Base-by-base conservation (phyloP, 2,329 filamentous ascomycete species). In the Calonectria fujianensis region DNA sequence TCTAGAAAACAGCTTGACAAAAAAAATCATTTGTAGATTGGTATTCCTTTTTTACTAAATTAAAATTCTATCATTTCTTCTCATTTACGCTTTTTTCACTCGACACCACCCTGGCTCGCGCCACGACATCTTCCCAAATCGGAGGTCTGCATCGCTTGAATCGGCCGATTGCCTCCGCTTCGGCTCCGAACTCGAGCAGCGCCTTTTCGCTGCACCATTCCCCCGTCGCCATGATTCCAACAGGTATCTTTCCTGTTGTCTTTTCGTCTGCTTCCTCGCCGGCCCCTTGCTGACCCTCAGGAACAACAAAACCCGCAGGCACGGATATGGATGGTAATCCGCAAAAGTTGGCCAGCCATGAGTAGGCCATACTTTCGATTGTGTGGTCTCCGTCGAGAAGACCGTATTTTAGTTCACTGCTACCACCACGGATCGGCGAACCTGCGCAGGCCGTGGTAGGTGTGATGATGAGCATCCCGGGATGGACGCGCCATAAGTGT, bases 381-480 rank as follows among this genome's bases (percentile, higher is more conserved):
- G 88, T 90, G 18, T 81, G 82, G 72, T 88, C 86, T 13, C 87
- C 88, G 66, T 90, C 88, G 29, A 67, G 51, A n/a, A 72, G 54
- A 16, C 68, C 68, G 29, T 63, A 48, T 24, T 70, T 31, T 24
- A 70, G 27, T 14, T 70, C 68, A 27, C 52, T 48, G 32, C 68
- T 13, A 1, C 80, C 77, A 0, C 83, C 76, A 0, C 82, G 82
- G 57, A 90, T 87, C 5, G 84, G 87, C 81, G 87, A 86, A 9
- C 88, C 88, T 0, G 87, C 85, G 61, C 87, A 89, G 24, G 82
- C 82, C 1, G 91, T 93, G 0, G 93, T 94, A 0, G 94, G 94
- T 0, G 93, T 93, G 7, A 95, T 85, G 65, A 96, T 92, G n/a
- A 96, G 83, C 81, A 96, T 89, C 9, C 92, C 93, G 0, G 93